Evolutionary conservation across 2,329 filamentous ascomycete species (phyloP).

Genomic region (Hypoxylon sp.): DNA sequence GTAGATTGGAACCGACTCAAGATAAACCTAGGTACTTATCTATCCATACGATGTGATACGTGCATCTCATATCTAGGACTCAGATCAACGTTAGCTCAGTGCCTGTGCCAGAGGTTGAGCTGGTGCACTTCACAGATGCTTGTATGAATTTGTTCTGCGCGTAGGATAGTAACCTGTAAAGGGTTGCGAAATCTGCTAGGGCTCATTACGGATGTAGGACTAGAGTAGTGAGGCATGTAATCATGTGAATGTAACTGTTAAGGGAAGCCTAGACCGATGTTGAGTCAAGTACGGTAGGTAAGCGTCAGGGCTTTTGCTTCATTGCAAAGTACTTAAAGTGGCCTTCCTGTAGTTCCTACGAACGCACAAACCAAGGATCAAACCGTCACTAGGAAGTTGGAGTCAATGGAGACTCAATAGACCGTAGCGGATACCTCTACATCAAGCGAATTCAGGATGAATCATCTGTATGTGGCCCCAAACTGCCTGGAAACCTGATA

Average conservation of each 20-base stretch:
- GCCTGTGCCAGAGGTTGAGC: neutral
- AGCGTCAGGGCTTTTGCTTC: neutral
- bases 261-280: neutral
- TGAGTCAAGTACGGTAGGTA: neutral
- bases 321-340: neutral
- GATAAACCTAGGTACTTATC: neutral
- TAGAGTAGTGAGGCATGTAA: too few relatives aligned
- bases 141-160: neutral
- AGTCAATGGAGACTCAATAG: neutral
- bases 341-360: neutral
- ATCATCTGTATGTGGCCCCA: neutral
- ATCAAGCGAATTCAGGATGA: neutral
- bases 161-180: neutral
- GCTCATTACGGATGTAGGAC: too few relatives aligned
- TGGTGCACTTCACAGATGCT: neutral
- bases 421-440: neutral
- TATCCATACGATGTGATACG: neutral
- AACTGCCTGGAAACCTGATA: neutral
- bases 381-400: neutral
- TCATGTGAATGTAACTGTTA: neutral
- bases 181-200: neutral
- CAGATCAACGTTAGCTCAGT: neutral
- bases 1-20: neutral
- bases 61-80: neutral
- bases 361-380: neutral